Percentiles rank a stretch among this genome's conserved stretches.
Evolutionary conservation across 768 basidiomycete species (phyloP).

Genomic region (Mycena belliarum): DNA sequence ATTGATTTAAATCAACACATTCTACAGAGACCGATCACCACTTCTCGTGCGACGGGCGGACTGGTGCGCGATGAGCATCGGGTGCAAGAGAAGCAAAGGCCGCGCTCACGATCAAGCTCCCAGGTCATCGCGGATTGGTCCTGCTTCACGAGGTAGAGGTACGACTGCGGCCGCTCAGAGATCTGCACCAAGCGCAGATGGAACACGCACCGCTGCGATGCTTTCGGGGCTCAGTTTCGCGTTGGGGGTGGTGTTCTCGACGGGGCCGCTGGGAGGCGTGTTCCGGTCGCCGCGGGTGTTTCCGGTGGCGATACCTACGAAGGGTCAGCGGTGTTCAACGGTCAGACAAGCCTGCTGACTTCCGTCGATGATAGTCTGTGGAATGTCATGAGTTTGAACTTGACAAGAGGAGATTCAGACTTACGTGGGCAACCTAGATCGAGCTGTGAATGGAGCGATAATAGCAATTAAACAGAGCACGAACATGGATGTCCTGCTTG

Average conservation of each 20-base stretch:
- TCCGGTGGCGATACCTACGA: too few relatives aligned
- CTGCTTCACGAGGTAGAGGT: constrained; percentile 66
- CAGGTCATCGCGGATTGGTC: constrained; percentile 75
- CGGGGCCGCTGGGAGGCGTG: constrained; percentile 16
- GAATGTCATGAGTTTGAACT: background rate
- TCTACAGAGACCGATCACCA: constrained; percentile 21
- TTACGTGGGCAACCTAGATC: constrained; percentile 3
- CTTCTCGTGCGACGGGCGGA: constrained; percentile 23
- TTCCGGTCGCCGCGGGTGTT: too few relatives aligned
- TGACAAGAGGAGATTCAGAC: background rate
- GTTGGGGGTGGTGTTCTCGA: constrained; percentile 28
- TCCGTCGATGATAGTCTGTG: constrained; percentile 2
- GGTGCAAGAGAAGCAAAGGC: too few relatives aligned
- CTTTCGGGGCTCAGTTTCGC: constrained; percentile 58
- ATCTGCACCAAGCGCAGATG: background rate
- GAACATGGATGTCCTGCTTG: constrained; percentile 71
- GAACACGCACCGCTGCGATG: constrained; percentile 61
- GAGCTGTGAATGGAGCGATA: too few relatives aligned
- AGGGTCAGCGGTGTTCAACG: too few relatives aligned
- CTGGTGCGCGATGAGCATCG: background rate
- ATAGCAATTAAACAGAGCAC: constrained; percentile 18
- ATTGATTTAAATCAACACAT: too few relatives aligned
- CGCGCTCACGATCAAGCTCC: constrained; percentile 71
- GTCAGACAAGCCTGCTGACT: background rate
- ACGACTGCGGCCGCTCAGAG: constrained; percentile 44